Percentiles rank a stretch among this genome's conserved stretches.
These are phyloP conservation scores for Aurantiochytrium sp. DNA, from an alignment of 108 stramenopile genomes.

Conservation along the genomic window DNA sequence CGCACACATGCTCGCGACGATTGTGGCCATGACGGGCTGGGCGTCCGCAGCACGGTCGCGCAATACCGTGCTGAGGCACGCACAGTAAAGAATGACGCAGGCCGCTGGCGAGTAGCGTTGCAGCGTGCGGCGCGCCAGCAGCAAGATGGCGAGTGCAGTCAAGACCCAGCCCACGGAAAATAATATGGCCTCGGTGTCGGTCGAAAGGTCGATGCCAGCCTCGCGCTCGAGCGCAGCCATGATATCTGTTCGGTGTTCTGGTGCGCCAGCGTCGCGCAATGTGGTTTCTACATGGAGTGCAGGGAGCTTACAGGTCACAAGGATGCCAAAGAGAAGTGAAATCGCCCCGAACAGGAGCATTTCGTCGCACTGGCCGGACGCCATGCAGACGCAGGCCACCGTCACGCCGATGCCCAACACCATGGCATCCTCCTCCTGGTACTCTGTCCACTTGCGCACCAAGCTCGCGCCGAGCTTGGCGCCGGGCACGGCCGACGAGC, in stretches of 20 bases:
- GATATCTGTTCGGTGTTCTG: not conserved
- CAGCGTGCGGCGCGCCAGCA: slow-evolving; percentile 4
- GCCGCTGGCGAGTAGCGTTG: not conserved
- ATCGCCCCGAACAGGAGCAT: not conserved
- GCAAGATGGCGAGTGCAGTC: not conserved
- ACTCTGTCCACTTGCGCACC: not conserved
- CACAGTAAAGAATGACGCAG: not conserved
- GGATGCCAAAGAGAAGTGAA: not conserved
- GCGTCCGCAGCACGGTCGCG: not conserved
- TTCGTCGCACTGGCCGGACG: slow-evolving; percentile 1
- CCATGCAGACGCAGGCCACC: not conserved
- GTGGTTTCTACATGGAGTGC: not conserved
- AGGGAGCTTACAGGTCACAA: not conserved
- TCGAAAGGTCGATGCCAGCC: not conserved
- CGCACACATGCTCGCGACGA: not conserved
- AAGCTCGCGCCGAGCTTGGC: not conserved
- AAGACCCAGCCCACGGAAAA: not conserved
- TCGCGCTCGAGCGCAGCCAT: not conserved
- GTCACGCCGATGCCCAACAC: not conserved
- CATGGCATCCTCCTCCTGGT: not conserved
- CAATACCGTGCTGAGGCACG: not conserved
- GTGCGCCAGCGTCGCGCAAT: not conserved
- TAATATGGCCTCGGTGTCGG: not conserved
- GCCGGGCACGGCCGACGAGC: not conserved
- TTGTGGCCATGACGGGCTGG: not conserved